Conservation (phyloP, 2,329 filamentous ascomycete genomes). For the Clarireedia sp. region DNA sequence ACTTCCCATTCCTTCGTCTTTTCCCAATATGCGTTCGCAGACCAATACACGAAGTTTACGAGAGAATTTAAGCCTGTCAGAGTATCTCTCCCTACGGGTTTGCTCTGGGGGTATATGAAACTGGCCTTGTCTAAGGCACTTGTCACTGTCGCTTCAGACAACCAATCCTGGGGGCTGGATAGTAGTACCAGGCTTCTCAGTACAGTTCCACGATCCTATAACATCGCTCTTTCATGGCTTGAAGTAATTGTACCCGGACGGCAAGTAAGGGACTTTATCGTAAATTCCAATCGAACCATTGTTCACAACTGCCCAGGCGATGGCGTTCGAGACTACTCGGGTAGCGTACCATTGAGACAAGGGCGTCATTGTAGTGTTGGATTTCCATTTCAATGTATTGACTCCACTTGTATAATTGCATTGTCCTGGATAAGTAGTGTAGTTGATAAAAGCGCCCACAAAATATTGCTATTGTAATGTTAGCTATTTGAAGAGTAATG, state of each 20-base stretch:
- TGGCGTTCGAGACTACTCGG: neutral
- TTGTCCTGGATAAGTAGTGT: neutral
- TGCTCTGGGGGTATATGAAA: neutral
- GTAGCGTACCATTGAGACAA: neutral
- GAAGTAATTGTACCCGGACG: neutral
- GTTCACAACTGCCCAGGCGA: neutral
- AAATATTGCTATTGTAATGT: neutral
- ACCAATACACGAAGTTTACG: neutral
- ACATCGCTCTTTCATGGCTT: neutral
- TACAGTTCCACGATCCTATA: neutral
- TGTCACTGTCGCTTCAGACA: neutral
- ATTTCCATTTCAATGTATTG: neutral
- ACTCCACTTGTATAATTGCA: neutral
- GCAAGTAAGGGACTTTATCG: neutral
- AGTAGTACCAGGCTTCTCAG: neutral
- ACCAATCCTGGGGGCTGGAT: neutral
- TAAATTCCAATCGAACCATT: neutral
- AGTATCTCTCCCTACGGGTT: neutral
- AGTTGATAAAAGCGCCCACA: neutral
- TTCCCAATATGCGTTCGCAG: neutral
- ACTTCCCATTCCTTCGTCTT: neutral
- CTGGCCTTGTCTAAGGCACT: neutral
- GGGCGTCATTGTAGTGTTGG: neutral
- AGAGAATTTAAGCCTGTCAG: neutral
- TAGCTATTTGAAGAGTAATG: neutral